Base-by-base conservation (phyloP, 257 asterid species). In the Petunia secreta region DNA sequence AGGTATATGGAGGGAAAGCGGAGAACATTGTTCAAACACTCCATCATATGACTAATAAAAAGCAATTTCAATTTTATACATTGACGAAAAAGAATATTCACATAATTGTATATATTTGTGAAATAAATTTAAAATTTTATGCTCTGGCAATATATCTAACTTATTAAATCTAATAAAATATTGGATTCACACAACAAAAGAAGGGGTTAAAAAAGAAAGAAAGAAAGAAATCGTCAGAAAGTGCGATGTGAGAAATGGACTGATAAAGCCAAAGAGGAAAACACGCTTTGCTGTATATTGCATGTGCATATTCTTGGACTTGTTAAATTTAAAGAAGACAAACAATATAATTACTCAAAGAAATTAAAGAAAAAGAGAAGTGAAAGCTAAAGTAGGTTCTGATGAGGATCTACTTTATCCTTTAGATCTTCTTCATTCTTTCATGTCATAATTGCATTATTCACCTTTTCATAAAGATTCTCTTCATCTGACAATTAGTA, bases 401-500 rank as follows among this genome's bases (percentile, higher is more conserved):
- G 41, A 57, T 69, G 52, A 50, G 58, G 54, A 82, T 77, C 82
- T 75, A 67, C 74, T 85, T 89, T 89, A 65, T 58, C 82, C 84
- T 81, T 88, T 83, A 76, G 79, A 62, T 83, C 79, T 85, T 76
- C 57, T 60, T 41, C 37, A 77, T 85, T 82, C 82, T 82, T 38
- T 75, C 34, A 63, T 2, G 2, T 3, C 85, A 85, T 86, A 57
- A 86, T 86, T 86, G 68, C 63, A 25, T 25, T 25, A 25, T 80
- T 50, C 50, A 69, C 73, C 85, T 79, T 79, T 87, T 82, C 57
- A 60, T 54, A 73, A 48, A 81, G 87, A 87, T 84, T 84, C 90
- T 82, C 80, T 34, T 71, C 59, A 71, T 71, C 40, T 15, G 62
- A 82, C 66, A 81, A 63, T 52, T 63, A 78, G n/a, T 75, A 39